Base-by-base conservation (phyloP, 257 asterid species). In the Schizonepeta tenuifolia region DNA sequence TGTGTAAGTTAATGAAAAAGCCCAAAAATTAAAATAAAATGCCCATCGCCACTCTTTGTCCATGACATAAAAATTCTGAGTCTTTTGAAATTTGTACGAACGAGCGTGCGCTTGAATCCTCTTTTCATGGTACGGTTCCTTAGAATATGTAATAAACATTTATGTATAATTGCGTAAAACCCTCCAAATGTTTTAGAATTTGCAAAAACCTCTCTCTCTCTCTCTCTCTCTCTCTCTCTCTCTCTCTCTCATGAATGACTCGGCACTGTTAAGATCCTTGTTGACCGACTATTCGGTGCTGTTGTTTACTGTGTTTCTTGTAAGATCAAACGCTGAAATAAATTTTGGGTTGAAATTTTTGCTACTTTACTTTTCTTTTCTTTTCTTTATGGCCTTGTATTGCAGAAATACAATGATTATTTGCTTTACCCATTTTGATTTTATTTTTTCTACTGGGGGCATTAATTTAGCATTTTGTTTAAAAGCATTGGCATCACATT, bases 21-120 rank as follows among this genome's bases (percentile, higher is more conserved):
- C 0, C 0, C 2, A 9, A 17, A n/a, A 17, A 38, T 6, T 0
- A 31, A 5, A 31, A 31, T 0, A 4, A 4, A 33, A 66, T 14
- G 50, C 2, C 14, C 58, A 56, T 57, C 35, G 69, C 58, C 41
- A 54, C 64, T 55, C 63, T 56, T 33, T 44, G 17, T 41, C 36
- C 20, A 50, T 28, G 13, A 31, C 26, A 44, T 61, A 63, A 59
- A 56, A 46, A 67, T 61, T 73, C 26, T 14, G 65, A 38, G 55
- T 47, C 21, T 33, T 65, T 65, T 56, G 62, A 65, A 50, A 28
- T 17, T 20, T 65, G 73, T 14, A 65, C 73, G 73, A 75, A 81
- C 69, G 65, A 73, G 82, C 79, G 72, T 77, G 82, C 80, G 20
- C 15, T 38, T 59, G 72, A 72, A 73, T 35, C 75, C 82, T 62